Percentiles rank a stretch among this genome's conserved stretches.
Conservation (phyloP, 1,284 basidiomycete genomes). For the Microbotryomycetes sp. region DNA sequence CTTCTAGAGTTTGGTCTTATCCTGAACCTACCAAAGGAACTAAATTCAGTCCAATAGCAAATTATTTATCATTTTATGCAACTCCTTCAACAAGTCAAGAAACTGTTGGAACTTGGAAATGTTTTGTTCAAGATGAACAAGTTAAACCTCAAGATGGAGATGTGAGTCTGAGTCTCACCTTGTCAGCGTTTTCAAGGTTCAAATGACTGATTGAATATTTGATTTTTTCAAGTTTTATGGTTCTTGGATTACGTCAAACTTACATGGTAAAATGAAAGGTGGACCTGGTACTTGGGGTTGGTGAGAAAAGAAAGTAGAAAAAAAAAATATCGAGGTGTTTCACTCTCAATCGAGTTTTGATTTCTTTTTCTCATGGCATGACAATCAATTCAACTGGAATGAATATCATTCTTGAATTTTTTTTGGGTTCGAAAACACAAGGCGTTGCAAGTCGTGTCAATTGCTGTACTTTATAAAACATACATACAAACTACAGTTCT, state of each 20-base stretch:
- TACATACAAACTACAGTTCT: no score
- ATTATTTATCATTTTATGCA: slow-evolving; percentile 40
- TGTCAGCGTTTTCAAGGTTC: no score
- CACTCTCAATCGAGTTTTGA: no score
- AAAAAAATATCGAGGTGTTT: background rate
- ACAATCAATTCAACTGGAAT: no score
- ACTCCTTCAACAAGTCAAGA: slow-evolving; percentile 28
- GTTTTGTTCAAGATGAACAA: slow-evolving; percentile 42
- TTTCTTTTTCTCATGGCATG: no score
- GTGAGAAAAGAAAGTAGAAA: slow-evolving; percentile 18
- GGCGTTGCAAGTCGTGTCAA: no score
- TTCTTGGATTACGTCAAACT: slow-evolving; percentile 40
- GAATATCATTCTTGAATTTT: no score
- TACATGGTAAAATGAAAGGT: slow-evolving; percentile 41
- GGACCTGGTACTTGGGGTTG: slow-evolving; percentile 40
- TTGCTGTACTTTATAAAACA: no score
- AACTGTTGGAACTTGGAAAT: slow-evolving; percentile 36
- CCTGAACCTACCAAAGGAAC: slow-evolving; percentile 33
- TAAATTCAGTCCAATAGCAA: slow-evolving; percentile 38
- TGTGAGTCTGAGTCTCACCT: no score
- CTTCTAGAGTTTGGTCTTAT: slow-evolving; percentile 42
- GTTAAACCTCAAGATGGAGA: slow-evolving; percentile 41
- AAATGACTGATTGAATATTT: no score
- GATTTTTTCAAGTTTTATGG: slow-evolving; percentile 39
- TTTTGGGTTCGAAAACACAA: no score